Evolutionary conservation across 768 basidiomycete species (phyloP).

Genomic region (Nevesoporus exiguus): DNA sequence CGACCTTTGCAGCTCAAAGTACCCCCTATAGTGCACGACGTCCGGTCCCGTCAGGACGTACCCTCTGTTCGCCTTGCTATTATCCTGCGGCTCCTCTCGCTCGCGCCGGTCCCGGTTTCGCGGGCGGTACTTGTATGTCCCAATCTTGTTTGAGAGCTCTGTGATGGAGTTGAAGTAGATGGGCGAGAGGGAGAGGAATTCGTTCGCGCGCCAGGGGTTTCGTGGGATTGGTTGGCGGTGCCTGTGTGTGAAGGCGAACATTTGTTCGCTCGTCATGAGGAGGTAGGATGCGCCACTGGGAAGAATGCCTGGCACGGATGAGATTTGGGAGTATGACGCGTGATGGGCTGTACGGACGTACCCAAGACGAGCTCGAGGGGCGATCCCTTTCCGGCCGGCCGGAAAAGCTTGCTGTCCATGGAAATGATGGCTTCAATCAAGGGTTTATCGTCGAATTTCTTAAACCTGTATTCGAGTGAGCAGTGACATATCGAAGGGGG

Average conservation of each 20-base stretch:
- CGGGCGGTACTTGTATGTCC: slow-evolving; percentile 36
- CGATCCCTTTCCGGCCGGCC: slow-evolving; percentile 22
- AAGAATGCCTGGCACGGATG: slow-evolving; percentile 38
- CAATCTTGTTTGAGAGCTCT: slow-evolving; percentile 38
- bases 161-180: slow-evolving; percentile 36
- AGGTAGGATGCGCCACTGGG: slow-evolving; percentile 44
- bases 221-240: slow-evolving; percentile 17
- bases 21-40: slow-evolving; percentile 30
- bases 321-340: neutral
- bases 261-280: slow-evolving; percentile 37
- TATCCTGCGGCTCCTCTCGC: slow-evolving; percentile 24
- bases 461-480: slow-evolving; percentile 22
- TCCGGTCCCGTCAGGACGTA: slow-evolving; percentile 27
- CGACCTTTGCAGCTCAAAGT: slow-evolving; percentile 47
- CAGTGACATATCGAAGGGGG: neutral
- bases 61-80: slow-evolving; percentile 42
- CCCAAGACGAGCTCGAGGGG: slow-evolving; percentile 45
- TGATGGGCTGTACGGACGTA: slow-evolving; percentile 8
- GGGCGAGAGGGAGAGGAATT: slow-evolving; percentile 48
- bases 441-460: slow-evolving; percentile 34
- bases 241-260: slow-evolving; percentile 18
- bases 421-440: slow-evolving; percentile 20
- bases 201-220: slow-evolving; percentile 10
- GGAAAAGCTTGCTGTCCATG: slow-evolving; percentile 29
- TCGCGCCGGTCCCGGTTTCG: slow-evolving; percentile 31